A percentile compares a stretch with the other conserved stretches of the same genome.
Evolutionary conservation across 176 grass and related monocot genomes (phyloP).

Genomic region (Oryza australiensis): DNA sequence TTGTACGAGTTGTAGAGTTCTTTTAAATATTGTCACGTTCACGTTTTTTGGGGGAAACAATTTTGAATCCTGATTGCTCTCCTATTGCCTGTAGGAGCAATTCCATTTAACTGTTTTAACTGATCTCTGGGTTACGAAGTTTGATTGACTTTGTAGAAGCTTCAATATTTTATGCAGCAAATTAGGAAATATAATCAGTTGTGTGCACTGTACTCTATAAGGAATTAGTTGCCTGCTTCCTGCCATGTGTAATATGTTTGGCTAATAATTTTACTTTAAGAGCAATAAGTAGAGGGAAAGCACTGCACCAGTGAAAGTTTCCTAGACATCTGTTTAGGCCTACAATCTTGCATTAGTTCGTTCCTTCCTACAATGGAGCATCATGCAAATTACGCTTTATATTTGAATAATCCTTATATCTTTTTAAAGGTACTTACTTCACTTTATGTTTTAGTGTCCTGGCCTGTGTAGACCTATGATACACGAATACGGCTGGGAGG

Average conservation of each 20-base stretch:
- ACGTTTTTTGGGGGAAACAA: background rate
- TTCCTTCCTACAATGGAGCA: background rate
- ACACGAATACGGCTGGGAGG: too few relatives aligned
- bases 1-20: background rate
- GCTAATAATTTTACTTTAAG: background rate
- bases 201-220: background rate
- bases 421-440: background rate
- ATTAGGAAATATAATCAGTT: background rate
- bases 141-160: background rate
- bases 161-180: background rate
- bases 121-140: background rate
- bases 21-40: background rate
- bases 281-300: background rate
- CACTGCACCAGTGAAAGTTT: background rate
- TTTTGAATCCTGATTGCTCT: constrained; percentile 14
- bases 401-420: background rate
- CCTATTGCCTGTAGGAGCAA: background rate
- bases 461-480: background rate
- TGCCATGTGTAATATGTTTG: constrained; percentile 5
- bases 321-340: background rate
- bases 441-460: background rate
- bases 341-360: background rate
- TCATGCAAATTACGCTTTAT: background rate
- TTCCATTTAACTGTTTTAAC: background rate
- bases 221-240: background rate